Conservation (phyloP, 1,284 basidiomycete genomes). For the Phellinidium pouzarii region DNA sequence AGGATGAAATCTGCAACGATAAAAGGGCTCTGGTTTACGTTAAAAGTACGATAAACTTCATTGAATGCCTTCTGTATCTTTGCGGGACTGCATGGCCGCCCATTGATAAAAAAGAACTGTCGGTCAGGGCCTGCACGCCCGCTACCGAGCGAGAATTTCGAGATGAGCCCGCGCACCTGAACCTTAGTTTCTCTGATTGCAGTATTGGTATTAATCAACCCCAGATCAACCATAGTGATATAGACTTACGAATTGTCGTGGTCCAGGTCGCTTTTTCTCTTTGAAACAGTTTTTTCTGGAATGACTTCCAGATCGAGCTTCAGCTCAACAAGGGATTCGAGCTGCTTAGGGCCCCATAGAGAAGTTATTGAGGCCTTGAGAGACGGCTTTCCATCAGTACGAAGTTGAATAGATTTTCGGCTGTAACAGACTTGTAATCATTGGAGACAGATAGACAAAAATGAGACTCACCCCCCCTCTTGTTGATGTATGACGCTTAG, state of each 20-base stretch:
- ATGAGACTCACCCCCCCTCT: slow-evolving; percentile 60
- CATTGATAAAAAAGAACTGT: slow-evolving; percentile 94
- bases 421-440: slow-evolving; percentile 1
- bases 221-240: neutral
- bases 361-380: slow-evolving; percentile 63
- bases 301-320: slow-evolving; percentile 67
- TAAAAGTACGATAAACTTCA: slow-evolving; percentile 80
- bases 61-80: slow-evolving; percentile 88
- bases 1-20: slow-evolving; percentile 46
- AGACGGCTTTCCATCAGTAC: slow-evolving; percentile 62
- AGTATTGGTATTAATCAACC: neutral
- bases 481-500: slow-evolving; percentile 71
- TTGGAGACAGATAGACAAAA: neutral
- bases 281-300: slow-evolving; percentile 43
- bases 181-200: slow-evolving; percentile 29
- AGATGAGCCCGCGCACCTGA: slow-evolving; percentile 70
- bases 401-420: slow-evolving; percentile 58
- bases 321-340: slow-evolving; percentile 72
- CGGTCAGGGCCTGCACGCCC: slow-evolving; percentile 79
- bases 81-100: slow-evolving; percentile 76
- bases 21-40: slow-evolving; percentile 66
- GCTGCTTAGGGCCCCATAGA: slow-evolving; percentile 81
- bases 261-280: slow-evolving; percentile 26
- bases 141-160: slow-evolving; percentile 64
- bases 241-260: slow-evolving; percentile 23